These are phyloP conservation scores for Chenopodium formosanum DNA, from an alignment of 148 eudicot species.

Conservation along the genomic window DNA sequence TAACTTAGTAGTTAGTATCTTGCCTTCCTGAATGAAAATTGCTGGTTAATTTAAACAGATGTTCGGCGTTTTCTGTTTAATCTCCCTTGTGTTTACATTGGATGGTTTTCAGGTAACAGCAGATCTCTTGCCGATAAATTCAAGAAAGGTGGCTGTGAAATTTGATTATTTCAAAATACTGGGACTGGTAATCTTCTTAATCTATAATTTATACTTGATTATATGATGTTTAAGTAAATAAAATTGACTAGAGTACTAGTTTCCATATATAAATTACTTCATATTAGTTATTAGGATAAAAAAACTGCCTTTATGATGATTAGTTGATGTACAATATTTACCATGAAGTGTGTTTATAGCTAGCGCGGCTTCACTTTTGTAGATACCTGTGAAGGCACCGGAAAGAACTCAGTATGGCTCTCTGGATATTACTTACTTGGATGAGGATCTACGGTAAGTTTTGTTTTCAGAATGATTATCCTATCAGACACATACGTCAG, in stretches of 20 bases:
- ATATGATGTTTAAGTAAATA: too few species aligned
- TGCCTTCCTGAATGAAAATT: background rate
- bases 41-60: background rate
- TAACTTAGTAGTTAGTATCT: too few species aligned
- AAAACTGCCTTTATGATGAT: background rate
- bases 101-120: slow-evolving; percentile 66
- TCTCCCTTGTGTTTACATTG: background rate
- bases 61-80: slow-evolving; percentile 1
- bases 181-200: slow-evolving; percentile 57
- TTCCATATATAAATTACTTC: background rate
- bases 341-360: background rate
- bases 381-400: slow-evolving; percentile 92
- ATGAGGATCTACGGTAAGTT: slow-evolving; percentile 75
- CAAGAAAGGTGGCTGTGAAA: slow-evolving; percentile 86
- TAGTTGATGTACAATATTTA: too few species aligned
- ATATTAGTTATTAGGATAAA: background rate
- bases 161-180: slow-evolving; percentile 80
- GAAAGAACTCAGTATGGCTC: slow-evolving; percentile 62
- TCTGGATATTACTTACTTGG: slow-evolving; percentile 84
- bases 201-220: background rate
- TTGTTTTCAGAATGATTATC: background rate
- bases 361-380: background rate
- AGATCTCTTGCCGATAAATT: slow-evolving; percentile 70
- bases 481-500: too few species aligned
- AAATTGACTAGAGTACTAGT: too few species aligned